These are phyloP conservation scores for Aspergillus kassunensis DNA, from an alignment of 495 filamentous ascomycete genomes.

Conservation along the genomic window DNA sequence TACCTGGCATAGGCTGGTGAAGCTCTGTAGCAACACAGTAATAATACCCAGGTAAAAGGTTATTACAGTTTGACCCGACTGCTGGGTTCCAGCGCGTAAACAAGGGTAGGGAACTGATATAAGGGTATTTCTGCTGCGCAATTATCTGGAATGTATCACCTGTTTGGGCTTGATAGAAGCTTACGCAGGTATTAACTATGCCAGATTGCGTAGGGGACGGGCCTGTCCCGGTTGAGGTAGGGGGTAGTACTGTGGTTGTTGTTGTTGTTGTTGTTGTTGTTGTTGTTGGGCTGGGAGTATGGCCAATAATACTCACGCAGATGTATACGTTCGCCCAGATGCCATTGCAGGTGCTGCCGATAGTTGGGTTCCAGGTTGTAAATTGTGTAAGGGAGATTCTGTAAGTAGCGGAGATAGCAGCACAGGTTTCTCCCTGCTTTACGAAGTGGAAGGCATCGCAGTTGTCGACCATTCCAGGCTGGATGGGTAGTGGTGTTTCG, in stretches of 20 bases:
- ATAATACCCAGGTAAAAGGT: slow-evolving; percentile 3
- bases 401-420: background rate
- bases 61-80: background rate
- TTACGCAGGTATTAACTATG: background rate
- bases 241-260: background rate
- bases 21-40: slow-evolving; percentile 6
- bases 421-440: background rate
- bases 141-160: slow-evolving; percentile 1
- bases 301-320: background rate
- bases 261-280: slow-evolving; percentile 2
- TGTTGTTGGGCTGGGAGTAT: background rate
- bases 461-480: slow-evolving; percentile 4
- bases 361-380: slow-evolving; percentile 1
- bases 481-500: background rate
- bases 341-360: background rate
- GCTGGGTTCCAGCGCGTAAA: slow-evolving; percentile 9
- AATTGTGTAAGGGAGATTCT: background rate
- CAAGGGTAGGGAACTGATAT: background rate
- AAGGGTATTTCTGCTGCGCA: slow-evolving; percentile 1
- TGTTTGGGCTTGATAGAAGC: background rate
- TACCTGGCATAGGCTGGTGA: slow-evolving; percentile 1
- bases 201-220: slow-evolving; percentile 6
- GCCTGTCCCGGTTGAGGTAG: background rate
- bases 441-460: background rate
- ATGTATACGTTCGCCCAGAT: background rate